Evolutionary conservation across 768 basidiomycete species (phyloP).

Genomic region (Lactarius sp.): DNA sequence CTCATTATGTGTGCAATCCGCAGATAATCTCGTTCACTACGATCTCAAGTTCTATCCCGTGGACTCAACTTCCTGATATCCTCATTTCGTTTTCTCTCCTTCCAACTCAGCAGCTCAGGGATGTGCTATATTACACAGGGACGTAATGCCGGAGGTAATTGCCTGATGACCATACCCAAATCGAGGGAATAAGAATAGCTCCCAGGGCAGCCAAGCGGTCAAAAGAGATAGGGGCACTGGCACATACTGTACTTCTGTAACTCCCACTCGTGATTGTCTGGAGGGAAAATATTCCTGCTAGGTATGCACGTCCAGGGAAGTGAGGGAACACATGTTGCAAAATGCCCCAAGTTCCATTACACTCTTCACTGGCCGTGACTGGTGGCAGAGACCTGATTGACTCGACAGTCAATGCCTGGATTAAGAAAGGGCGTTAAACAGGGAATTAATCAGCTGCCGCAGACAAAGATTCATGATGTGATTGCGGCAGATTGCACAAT

Average conservation of each 20-base stretch:
- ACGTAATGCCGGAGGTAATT: neutral
- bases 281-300: constrained; percentile 84
- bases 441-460: constrained; percentile 29
- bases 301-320: neutral
- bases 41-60: neutral
- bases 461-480: constrained; percentile 99
- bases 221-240: neutral
- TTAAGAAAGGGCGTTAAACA: neutral
- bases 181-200: neutral
- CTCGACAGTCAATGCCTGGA: constrained; percentile 97
- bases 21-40: neutral
- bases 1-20: too few species aligned
- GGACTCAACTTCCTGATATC: neutral
- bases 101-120: neutral
- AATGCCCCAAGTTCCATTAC: constrained; percentile 98
- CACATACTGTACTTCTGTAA: constrained; percentile 89
- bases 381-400: constrained; percentile 95
- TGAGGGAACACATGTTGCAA: constrained; percentile 76
- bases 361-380: constrained; percentile 64
- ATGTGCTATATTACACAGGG: constrained; percentile 12
- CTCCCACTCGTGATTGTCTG: constrained; percentile 97
- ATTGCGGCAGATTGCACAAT: constrained; percentile 99
- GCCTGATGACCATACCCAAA: constrained; percentile 41
- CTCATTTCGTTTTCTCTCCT: neutral
- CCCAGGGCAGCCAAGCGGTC: neutral